phyloP scores from a whole-genome alignment of 2,329 filamentous ascomycete genomes.

The Zasmidium citrigriseum region DNA sequence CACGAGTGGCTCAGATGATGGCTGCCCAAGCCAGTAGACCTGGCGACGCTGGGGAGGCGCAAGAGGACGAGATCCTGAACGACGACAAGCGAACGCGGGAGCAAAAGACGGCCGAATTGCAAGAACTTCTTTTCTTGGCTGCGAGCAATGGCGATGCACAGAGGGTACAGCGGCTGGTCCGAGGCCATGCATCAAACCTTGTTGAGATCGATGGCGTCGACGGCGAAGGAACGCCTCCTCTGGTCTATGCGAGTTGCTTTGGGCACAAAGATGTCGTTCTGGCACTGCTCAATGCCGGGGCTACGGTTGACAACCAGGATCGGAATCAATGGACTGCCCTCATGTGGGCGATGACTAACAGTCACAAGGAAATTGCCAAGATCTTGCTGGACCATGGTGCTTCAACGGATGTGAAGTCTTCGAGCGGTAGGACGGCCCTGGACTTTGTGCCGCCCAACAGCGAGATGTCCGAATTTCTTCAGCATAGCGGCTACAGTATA shows the following conservation, averaged over 20 bases:
- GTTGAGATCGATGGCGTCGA: constrained; percentile 86
- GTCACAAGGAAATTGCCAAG: constrained; percentile 95
- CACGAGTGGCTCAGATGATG: constrained; percentile 90
- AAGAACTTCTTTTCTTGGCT: constrained; percentile 89
- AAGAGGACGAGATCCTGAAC: constrained; percentile 76
- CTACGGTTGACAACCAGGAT: constrained; percentile 88
- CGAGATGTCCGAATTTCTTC: constrained; percentile 93
- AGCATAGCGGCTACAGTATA: constrained; percentile 90
- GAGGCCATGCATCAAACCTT: constrained; percentile 70
- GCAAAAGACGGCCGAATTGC: constrained; percentile 79
- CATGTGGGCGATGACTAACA: constrained; percentile 99
- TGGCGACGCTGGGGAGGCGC: constrained; percentile 63
- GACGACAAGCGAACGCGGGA: constrained; percentile 72
- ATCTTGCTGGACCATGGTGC: constrained; percentile 88
- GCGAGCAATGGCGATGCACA: constrained; percentile 93
- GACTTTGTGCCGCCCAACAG: constrained; percentile 95
- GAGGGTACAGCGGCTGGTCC: constrained; percentile 73
- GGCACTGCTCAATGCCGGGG: constrained; percentile 80
- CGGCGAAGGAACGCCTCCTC: constrained; percentile 90
- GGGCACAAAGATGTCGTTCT: constrained; percentile 89
- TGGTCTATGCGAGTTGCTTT: constrained; percentile 98
- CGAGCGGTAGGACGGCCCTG: constrained; percentile 87
- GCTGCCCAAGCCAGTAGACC: constrained; percentile 81
- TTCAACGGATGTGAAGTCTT: constrained; percentile 93
- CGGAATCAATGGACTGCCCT: constrained; percentile 95